Evolutionary conservation across 2,329 filamentous ascomycete genomes (phyloP), one percentile per base, ranked within the genome.

Genomic region (Aureobasidium vineae): DNA sequence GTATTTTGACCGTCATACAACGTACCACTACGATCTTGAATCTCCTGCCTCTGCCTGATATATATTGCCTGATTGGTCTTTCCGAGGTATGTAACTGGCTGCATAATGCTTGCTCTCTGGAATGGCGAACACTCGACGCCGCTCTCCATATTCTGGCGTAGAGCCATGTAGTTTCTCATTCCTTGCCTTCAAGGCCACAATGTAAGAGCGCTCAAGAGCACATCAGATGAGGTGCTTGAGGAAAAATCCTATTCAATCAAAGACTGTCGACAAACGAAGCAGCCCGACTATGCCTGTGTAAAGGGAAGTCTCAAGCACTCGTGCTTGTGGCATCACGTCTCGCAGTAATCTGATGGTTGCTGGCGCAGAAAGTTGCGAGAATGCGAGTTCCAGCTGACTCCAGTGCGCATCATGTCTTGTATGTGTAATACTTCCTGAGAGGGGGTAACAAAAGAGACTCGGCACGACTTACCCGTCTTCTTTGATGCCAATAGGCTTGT

Each of bases 381-480:
- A 16, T n/a, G 19, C 43, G 8, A 31, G 11, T 26, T 38, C 26
- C 43, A 23, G 57, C 43, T 54, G 36, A 13, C 19, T 54, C 49
- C 61, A 54, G 36, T 64, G 61, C 61, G 49, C 23, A 64, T 64
- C 61, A 64, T 64, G 61, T 64, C 61, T 64, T 64, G 47, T 54
- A 11, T 41, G 23, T 40, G 47, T 15, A 7, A 28, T 40, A 45
- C 41, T 61, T 36, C 43, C 19, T 68, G 50, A 40, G 21, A 10
- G 33, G 41, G 28, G 23, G 67, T 70, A 69, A 70, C 71, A 70
- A 73, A 70, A 67, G 66, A 67, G 70, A 71, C 67, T 66, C 70
- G 68, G 10, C 78, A 40, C 10, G 43, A 77, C 91, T 93, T 88
- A 96, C 91, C 91, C 91, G 76, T 96, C 91, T 86, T 96, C 91